Percentiles rank a stretch among this genome's conserved stretches.
Conservation (phyloP, 2,329 filamentous ascomycete species). For the Reticulascus tulasneorum region DNA sequence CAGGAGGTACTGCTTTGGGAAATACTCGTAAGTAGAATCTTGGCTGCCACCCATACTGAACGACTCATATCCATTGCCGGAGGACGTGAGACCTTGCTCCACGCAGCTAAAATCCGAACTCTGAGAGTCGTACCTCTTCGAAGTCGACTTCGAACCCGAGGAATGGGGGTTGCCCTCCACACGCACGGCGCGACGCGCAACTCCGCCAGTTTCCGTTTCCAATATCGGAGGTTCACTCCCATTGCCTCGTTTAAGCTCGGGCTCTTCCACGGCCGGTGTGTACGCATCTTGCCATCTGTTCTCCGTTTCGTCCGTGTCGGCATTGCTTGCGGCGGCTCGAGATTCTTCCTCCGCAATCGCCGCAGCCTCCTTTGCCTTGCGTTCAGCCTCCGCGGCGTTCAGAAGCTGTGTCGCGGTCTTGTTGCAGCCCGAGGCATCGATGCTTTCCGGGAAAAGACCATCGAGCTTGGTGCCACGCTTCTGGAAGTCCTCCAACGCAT, state of each 20-base stretch:
- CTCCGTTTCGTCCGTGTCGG: too few species aligned
- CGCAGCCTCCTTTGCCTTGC: slow-evolving; percentile 25
- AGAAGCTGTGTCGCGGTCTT: slow-evolving; percentile 36
- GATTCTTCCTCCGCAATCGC: slow-evolving; percentile 9
- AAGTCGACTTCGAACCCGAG: too few species aligned
- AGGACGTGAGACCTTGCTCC: slow-evolving; percentile 54
- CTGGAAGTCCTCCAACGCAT: slow-evolving; percentile 74
- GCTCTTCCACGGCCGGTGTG: too few species aligned
- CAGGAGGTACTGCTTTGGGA: slow-evolving; percentile 65
- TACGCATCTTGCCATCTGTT: too few species aligned
- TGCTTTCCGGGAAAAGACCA: slow-evolving; percentile 73
- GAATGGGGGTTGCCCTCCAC: too few species aligned
- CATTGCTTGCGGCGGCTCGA: slow-evolving; percentile 6
- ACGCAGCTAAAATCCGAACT: slow-evolving; percentile 52
- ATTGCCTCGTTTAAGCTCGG: too few species aligned
- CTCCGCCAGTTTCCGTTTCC: too few species aligned
- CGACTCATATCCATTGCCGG: slow-evolving; percentile 38
- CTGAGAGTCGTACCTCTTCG: too few species aligned
- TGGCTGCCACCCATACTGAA: slow-evolving; percentile 62
- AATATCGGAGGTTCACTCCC: too few species aligned
- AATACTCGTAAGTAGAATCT: slow-evolving; percentile 70
- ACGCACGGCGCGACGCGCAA: too few species aligned
- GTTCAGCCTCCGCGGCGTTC: slow-evolving; percentile 26
- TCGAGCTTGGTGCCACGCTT: slow-evolving; percentile 63
- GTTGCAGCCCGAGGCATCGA: slow-evolving; percentile 80